Evolutionary conservation across 805 yeast species (phyloP).

Genomic region (Candida arabinofermentans): DNA sequence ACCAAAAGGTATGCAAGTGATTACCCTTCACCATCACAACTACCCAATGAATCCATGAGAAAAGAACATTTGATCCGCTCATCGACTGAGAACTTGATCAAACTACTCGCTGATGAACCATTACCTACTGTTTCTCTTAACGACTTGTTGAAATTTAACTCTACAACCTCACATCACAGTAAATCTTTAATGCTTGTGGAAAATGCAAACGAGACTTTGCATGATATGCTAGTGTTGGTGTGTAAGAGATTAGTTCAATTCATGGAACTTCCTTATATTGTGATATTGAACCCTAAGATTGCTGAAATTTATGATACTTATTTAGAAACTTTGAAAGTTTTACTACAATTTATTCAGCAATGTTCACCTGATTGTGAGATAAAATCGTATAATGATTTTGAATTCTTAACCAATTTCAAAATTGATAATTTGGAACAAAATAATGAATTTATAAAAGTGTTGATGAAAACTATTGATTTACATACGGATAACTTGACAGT

Average conservation of each 20-base stretch:
- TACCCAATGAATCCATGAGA: conserved; percentile 8
- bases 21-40: conserved; percentile 4
- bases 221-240: conserved; percentile 53
- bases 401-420: conserved; percentile 32
- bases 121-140: conserved; percentile 52
- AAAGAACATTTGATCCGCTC: conserved; percentile 15
- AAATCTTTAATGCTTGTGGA: conserved; percentile 33
- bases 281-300: conserved; percentile 81
- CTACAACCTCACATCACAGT: conserved; percentile 27
- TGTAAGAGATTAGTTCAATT: conserved; percentile 70
- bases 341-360: conserved; percentile 40
- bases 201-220: conserved; percentile 54
- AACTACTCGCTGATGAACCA: conserved; percentile 49
- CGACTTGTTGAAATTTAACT: conserved; percentile 43
- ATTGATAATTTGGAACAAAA: conserved; percentile 49
- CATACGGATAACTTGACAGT: conserved; percentile 84
- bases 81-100: conserved; percentile 50
- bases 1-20: neutral
- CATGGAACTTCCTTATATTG: conserved; percentile 75
- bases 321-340: conserved; percentile 58
- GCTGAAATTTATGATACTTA: conserved; percentile 73
- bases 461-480: conserved; percentile 59
- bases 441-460: conserved; percentile 44
- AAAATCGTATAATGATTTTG: conserved; percentile 16
- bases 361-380: conserved; percentile 11